Conservation (phyloP, 306 rosid species). For the Inga leiocalycina region DNA sequence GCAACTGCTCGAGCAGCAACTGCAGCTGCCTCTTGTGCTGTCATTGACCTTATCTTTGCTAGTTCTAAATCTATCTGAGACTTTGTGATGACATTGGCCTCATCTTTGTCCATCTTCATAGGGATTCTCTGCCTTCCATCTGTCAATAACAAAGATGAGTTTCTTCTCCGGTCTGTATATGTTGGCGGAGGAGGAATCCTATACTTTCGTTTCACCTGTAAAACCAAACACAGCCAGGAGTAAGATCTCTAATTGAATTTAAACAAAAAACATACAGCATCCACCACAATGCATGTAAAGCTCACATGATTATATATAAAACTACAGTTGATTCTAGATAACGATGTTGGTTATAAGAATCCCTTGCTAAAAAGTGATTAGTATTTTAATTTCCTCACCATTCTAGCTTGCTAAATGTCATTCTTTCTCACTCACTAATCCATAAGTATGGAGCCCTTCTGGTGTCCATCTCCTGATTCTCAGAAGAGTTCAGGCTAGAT, state of each 20-base stretch:
- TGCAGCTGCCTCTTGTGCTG: conserved; percentile 73
- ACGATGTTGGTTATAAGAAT: neutral
- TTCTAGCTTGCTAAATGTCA: conserved; percentile 4
- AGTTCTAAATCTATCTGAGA: conserved; percentile 78
- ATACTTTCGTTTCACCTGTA: conserved; percentile 82
- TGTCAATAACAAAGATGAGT: conserved; percentile 40
- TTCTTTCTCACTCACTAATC: conserved; percentile 2
- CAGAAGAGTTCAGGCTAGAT: neutral
- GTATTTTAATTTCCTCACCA: conserved; percentile 9
- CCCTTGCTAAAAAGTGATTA: neutral
- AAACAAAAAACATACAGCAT: conserved; percentile 6
- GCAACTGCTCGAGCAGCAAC: conserved; percentile 90
- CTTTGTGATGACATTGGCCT: conserved; percentile 46
- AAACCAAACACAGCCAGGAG: conserved; percentile 33
- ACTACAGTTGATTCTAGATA: conserved; percentile 1
- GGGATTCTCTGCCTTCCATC: conserved; percentile 66
- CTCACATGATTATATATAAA: neutral
- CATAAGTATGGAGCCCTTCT: neutral
- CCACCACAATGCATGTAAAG: conserved; percentile 11
- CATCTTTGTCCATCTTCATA: conserved; percentile 58
- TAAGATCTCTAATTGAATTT: conserved; percentile 5
- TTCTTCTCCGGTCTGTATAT: conserved; percentile 60
- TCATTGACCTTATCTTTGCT: conserved; percentile 80
- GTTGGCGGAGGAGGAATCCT: conserved; percentile 64
- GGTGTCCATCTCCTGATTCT: neutral